phyloP scores from a whole-genome alignment of 2,329 filamentous ascomycete genomes.

The Plectosphaerella sp. region DNA sequence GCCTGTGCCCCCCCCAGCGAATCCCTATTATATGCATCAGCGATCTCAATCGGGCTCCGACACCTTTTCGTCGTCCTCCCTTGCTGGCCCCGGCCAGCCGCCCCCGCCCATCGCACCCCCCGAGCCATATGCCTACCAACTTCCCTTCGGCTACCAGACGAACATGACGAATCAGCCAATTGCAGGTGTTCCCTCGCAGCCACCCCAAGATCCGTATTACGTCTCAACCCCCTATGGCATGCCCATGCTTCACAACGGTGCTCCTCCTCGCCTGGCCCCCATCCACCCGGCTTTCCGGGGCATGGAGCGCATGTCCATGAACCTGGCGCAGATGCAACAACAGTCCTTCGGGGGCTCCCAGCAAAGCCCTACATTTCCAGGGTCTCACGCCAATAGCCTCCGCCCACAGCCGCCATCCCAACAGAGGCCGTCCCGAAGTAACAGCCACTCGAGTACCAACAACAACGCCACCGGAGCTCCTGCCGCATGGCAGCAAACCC shows the following conservation, averaged over 20 bases:
- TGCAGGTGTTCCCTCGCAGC: not conserved
- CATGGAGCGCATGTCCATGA: too few species aligned
- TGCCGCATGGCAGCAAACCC: too few species aligned
- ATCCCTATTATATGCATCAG: conserved; percentile 1
- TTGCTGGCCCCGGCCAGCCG: not conserved
- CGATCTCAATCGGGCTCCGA: not conserved
- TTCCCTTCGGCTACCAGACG: not conserved
- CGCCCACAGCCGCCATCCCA: too few species aligned
- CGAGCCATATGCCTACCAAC: not conserved
- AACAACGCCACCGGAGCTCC: too few species aligned
- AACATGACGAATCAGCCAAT: conserved; percentile 2
- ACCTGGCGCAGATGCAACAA: too few species aligned
- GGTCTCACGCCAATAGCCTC: too few species aligned
- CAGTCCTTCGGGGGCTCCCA: not conserved
- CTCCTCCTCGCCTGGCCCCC: too few species aligned
- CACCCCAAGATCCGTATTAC: not conserved
- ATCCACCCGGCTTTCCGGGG: too few species aligned
- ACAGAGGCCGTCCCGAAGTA: not conserved
- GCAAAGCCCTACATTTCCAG: not conserved
- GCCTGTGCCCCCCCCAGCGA: conserved; percentile 1
- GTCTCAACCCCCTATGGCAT: too few species aligned
- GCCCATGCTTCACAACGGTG: not conserved
- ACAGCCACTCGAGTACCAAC: conserved; percentile 1
- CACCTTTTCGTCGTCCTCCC: not conserved
- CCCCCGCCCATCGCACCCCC: not conserved